Evolutionary conservation across 495 filamentous ascomycete genomes (phyloP).

Genomic region (Immersiella caudata): DNA sequence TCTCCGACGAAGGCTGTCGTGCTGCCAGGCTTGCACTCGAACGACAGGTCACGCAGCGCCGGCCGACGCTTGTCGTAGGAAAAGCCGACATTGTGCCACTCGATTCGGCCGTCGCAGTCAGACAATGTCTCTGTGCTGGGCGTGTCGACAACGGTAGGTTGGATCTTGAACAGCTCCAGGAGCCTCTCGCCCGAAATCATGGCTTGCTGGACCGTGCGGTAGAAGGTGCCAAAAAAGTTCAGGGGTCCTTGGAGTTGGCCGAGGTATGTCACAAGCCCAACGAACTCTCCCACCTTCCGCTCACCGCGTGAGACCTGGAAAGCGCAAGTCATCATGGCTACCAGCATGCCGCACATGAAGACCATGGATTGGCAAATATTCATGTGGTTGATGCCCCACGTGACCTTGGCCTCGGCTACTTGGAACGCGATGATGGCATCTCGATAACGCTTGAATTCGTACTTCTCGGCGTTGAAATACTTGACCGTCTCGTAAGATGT

Average conservation of each 20-base stretch:
- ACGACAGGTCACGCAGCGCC: slow-evolving; percentile 78
- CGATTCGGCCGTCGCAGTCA: slow-evolving; percentile 76
- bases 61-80: slow-evolving; percentile 87
- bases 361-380: slow-evolving; percentile 92
- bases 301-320: slow-evolving; percentile 80
- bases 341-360: slow-evolving; percentile 86
- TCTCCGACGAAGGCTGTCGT: slow-evolving; percentile 96
- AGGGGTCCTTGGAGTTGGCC: slow-evolving; percentile 89
- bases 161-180: slow-evolving; percentile 86
- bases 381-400: slow-evolving; percentile 86
- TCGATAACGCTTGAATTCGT: slow-evolving; percentile 87
- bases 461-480: slow-evolving; percentile 96
- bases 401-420: slow-evolving; percentile 81
- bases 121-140: slow-evolving; percentile 52
- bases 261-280: slow-evolving; percentile 83
- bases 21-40: slow-evolving; percentile 82
- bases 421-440: slow-evolving; percentile 81
- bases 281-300: slow-evolving; percentile 77
- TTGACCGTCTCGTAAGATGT: slow-evolving; percentile 98
- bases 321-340: slow-evolving; percentile 69
- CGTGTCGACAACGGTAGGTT: slow-evolving; percentile 83
- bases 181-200: slow-evolving; percentile 97
- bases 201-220: slow-evolving; percentile 90
- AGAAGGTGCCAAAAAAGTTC: slow-evolving; percentile 98
- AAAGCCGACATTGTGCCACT: slow-evolving; percentile 86